Base-by-base conservation (phyloP, 371 early-diverging fungal genomes). In the Dentiscutata heterogama region DNA sequence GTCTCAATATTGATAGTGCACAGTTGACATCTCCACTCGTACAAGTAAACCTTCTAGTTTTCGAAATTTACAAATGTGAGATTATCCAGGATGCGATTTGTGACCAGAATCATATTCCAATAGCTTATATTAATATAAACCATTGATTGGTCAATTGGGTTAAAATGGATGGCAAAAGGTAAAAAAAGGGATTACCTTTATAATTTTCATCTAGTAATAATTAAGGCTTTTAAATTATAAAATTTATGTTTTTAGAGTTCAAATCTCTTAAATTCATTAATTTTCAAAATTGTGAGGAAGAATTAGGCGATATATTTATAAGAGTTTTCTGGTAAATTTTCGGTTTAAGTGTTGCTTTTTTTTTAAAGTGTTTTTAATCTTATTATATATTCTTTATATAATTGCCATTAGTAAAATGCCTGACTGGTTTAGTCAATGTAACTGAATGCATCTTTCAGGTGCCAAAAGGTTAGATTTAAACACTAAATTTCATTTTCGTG, bases 261-360 rank as follows among this genome's bases (percentile, higher is more conserved):
- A 64, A 64, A 13, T 64, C 65, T 3, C 65, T 64, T 64, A 64
- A 64, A 18, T 27, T 6, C 2, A 31, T 64, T 31, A 64, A 64
- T 18, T 64, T 64, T 64, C 65, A 25, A 16, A 64, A 64, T 16
- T 27, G 29, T n/a, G n/a, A n/a, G 18, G 65, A 64, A 31, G 65
- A 64, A 64, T 29, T 64, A 16, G 27, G 27, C 27, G 65, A 64
- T 64, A 29, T 64, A 31, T 64, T 64, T n/a, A 14, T 14, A 64
- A 29, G 65, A 64, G 14, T 64, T 64, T 31, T 64, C 65, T 31
- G 65, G 65, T 64, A 64, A 64, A 20, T 58, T 6, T n/a, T 58
- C 25, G n/a, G n/a, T 29, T 0, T 2, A n/a, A n/a, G n/a, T n/a
- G n/a, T n/a, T n/a, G 25, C 16, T 29, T 64, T 64, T 31, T 31